Evolutionary conservation across 108 stramenopile species (phyloP), one percentile per base, ranked within the genome.

Genomic region (Nitzschia sp.): DNA sequence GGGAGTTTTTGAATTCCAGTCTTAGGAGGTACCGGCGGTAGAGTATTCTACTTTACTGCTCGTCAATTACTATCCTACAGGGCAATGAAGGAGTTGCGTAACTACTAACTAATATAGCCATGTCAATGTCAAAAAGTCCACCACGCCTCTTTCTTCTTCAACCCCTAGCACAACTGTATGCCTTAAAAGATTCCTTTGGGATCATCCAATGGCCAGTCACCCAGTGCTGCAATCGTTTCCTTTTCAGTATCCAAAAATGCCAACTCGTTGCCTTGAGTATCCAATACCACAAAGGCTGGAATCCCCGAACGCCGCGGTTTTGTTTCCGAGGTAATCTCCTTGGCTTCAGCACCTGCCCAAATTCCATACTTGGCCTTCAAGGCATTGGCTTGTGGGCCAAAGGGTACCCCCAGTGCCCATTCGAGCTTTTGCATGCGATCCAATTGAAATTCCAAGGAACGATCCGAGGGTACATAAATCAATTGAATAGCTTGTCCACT

Each of bases 211-310:
- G 76, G 81, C 88, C 88, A 89, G 21, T 60, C 69, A 13, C 33
- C 58, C 53, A 89, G 70, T 6, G 83, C 75, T 47, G 68, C 70
- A 28, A 68, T 78, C 13, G 82, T 82, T 48, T 81, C 42, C 15
- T 72, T 46, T 56, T 89, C 88, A 9, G 84, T 74, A 29, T 75
- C 57, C 1, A 89, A 33, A 68, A 86, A 89, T 2, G 65, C 67
- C 30, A 85, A 24, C 68, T 89, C 88, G 25, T 71, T 64, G 23
- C 83, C 85, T 13, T 62, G 66, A 13, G 70, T 70, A 46, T 69
- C 56, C 51, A 89, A 72, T 1, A 89, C 88, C 21, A 89, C 85
- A 0, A 89, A 48, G 3, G 88, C 82, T 36, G 88, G 88, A 49
- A 89, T 81, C 2, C 88, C 88, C 58, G 84, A 85, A 53, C 88